Conservation (phyloP, 306 rosid species). For the Casuarina equisetifolia region DNA sequence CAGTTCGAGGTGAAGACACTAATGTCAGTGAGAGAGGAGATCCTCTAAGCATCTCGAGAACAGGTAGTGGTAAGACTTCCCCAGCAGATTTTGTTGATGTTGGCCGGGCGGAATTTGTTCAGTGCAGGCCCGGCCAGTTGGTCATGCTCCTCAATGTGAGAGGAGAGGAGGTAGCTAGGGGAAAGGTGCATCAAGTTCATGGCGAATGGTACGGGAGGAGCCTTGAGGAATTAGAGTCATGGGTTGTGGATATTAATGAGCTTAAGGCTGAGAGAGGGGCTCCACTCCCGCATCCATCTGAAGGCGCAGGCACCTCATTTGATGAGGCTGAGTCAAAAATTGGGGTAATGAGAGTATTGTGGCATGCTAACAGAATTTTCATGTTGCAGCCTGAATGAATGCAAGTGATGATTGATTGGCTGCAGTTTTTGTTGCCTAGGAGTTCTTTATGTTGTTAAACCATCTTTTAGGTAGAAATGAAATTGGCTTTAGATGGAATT, state of each 20-base stretch:
- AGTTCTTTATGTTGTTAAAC: not conserved
- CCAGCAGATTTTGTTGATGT: conserved; percentile 33
- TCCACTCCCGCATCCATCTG: conserved; percentile 63
- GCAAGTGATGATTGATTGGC: conserved; percentile 20
- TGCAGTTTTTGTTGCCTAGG: not conserved
- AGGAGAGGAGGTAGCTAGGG: conserved; percentile 66
- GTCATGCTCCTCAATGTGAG: conserved; percentile 42
- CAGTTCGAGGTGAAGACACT: conserved; percentile 51
- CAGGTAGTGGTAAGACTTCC: conserved; percentile 29
- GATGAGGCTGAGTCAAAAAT: conserved; percentile 65
- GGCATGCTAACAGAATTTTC: conserved; percentile 63
- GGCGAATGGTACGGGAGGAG: conserved; percentile 71
- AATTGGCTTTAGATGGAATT: not conserved
- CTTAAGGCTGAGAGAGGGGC: conserved; percentile 54
- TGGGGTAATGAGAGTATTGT: conserved; percentile 75
- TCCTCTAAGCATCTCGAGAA: conserved; percentile 36
- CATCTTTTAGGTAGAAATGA: not conserved
- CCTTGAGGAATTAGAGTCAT: conserved; percentile 53
- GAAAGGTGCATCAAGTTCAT: conserved; percentile 56
- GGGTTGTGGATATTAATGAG: conserved; percentile 66
- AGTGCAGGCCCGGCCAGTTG: conserved; percentile 55
- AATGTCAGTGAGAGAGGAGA: conserved; percentile 41
- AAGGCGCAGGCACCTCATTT: conserved; percentile 62
- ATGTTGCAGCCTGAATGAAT: conserved; percentile 36
- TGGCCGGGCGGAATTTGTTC: conserved; percentile 43